phyloP scores from a whole-genome alignment of 129 eudicot genomes.

The Glebionis coronaria region DNA sequence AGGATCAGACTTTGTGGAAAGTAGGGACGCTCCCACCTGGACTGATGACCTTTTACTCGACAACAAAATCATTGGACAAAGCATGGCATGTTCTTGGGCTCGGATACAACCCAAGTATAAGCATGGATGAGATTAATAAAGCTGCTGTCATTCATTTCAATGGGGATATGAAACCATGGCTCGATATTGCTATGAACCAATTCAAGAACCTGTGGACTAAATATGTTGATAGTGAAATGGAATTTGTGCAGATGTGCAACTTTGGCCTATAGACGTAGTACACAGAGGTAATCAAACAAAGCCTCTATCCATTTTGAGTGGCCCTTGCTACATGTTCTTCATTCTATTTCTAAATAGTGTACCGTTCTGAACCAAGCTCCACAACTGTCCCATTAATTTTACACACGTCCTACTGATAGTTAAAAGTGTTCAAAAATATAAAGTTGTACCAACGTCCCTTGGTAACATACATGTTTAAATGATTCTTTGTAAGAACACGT shows the following conservation, averaged over 20 bases:
- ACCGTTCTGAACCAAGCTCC: constrained; percentile 39
- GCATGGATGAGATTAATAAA: constrained; percentile 76
- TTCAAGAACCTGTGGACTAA: constrained; percentile 90
- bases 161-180: constrained; percentile 99
- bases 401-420: constrained; percentile 18
- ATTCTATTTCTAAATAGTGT: constrained; percentile 21
- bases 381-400: constrained; percentile 32
- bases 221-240: constrained; percentile 80
- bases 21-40: constrained; percentile 76
- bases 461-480: constrained; percentile 25
- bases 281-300: constrained; percentile 22
- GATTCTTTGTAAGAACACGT: constrained; percentile 26
- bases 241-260: constrained; percentile 92
- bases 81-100: constrained; percentile 94
- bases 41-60: constrained; percentile 57
- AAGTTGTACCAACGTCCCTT: constrained; percentile 21
- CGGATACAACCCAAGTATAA: constrained; percentile 83
- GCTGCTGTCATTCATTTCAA: constrained; percentile 88
- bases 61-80: constrained; percentile 81
- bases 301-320: constrained; percentile 31
- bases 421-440: constrained; percentile 18
- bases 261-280: constrained; percentile 66
- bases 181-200: constrained; percentile 85
- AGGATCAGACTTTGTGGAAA: constrained; percentile 67
- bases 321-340: neutral